Evolutionary conservation across 2,329 filamentous ascomycete species (phyloP), one percentile per base, ranked within the genome.

Genomic region (Fusarium nygamai): DNA sequence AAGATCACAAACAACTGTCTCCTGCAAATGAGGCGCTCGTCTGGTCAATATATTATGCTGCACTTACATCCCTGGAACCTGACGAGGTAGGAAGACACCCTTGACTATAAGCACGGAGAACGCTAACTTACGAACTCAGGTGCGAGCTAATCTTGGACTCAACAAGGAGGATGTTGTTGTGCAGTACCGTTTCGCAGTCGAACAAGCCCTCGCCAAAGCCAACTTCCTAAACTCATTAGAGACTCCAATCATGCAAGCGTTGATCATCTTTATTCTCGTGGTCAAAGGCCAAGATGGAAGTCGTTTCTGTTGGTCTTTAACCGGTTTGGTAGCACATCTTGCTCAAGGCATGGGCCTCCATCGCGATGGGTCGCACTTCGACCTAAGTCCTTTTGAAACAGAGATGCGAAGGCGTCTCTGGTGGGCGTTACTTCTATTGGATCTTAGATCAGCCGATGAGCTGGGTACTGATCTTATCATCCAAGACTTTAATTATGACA

Each of bases 261-360:
- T 91, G 33, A 83, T 86, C 4, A 81, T 92, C 3, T 91, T 90
- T 73, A 82, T 92, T 8, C 80, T 84, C 3, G 81, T 89, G 31
- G 83, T 88, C 1, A 82, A 86, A 31, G 81, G 83, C 8, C 80
- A 86, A 51, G 86, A 87, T 67, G 84, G 85, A 56, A 86, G 87
- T 11, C 85, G 89, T 13, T 89, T 89, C 4, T 87, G 88, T 67
- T 92, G 90, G 90, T 87, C 89, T 17, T 81, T 92, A 71, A 89
- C 88, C 0, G 89, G 88, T 4, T 82, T 91, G 13, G 84, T 86
- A 8, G 84, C 89, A n/a, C 86, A 90, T 11, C 88, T 92, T 44
- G 89, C 86, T 8, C 89, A 90, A 73, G 86, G 88, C 6, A 85
- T 91, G 73, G 90, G 90, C 3, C 82, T 92, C 5, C 90, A 92